A percentile compares a stretch with the other conserved stretches of the same genome.
phyloP scores from a whole-genome alignment of 768 basidiomycete genomes.

The Cystofilobasidium macerans region DNA sequence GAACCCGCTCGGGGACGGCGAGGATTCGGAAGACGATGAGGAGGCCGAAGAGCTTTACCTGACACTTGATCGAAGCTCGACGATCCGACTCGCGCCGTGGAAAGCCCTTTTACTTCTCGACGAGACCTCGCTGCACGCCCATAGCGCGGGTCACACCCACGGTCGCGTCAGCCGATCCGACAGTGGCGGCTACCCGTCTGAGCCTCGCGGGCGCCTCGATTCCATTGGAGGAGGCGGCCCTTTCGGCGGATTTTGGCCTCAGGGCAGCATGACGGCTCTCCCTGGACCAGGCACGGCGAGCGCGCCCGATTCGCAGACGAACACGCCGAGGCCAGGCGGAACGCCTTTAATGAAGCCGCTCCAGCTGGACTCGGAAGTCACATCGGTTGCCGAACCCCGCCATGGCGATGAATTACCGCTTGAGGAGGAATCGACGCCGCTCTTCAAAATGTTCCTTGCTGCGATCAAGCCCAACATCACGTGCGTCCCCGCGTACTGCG shows the following conservation, averaged over 20 bases:
- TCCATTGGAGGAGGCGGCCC: not conserved
- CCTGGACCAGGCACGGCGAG: not conserved
- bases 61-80: slow-evolving; percentile 4
- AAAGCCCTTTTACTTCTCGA: slow-evolving; percentile 75
- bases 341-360: not conserved
- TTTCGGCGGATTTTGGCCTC: not conserved
- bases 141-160: not conserved
- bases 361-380: not conserved
- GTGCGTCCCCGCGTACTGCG: not conserved
- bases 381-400: not conserved
- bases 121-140: slow-evolving; percentile 28
- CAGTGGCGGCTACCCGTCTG: slow-evolving; percentile 35
- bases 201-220: not conserved
- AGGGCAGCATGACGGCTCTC: not conserved
- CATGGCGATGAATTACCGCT: slow-evolving; percentile 3
- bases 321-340: not conserved
- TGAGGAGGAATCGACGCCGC: slow-evolving; percentile 8
- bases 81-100: slow-evolving; percentile 59
- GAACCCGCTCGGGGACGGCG: slow-evolving; percentile 9
- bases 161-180: slow-evolving; percentile 40
- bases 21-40: slow-evolving; percentile 6
- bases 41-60: slow-evolving; percentile 5
- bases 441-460: slow-evolving; percentile 42
- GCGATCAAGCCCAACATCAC: slow-evolving; percentile 34
- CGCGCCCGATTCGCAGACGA: not conserved